These are phyloP conservation scores for Colletotrichum brevisporum DNA, from an alignment of 2,329 filamentous ascomycete species.

Conservation along the genomic window DNA sequence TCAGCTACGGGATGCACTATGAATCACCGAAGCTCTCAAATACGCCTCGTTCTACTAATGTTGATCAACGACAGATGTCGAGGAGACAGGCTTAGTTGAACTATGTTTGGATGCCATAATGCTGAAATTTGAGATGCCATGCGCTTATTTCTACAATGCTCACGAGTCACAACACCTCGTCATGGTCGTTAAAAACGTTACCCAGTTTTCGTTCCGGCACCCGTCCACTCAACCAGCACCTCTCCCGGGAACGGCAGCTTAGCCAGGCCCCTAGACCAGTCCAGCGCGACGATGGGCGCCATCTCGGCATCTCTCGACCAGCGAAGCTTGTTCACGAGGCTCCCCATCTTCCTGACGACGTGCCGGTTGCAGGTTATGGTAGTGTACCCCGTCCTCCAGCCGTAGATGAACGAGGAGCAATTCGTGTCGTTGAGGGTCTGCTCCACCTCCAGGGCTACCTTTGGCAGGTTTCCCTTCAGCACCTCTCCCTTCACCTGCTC, in stretches of 20 bases:
- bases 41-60: too few species aligned
- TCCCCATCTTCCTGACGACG: constrained; percentile 6
- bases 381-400: constrained; percentile 51
- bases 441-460: constrained; percentile 48
- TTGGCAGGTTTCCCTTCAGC: constrained; percentile 45
- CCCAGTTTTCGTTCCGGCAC: not conserved
- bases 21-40: too few species aligned
- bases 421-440: constrained; percentile 52
- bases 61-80: too few species aligned
- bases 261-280: constrained; percentile 33
- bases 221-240: constrained; percentile 22
- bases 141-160: too few species aligned
- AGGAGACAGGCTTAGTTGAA: too few species aligned
- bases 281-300: constrained; percentile 25
- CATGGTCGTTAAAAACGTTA: too few species aligned
- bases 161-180: too few species aligned
- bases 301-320: constrained; percentile 32
- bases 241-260: constrained; percentile 32
- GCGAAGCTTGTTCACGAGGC: constrained; percentile 32
- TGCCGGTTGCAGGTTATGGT: constrained; percentile 55
- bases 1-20: too few species aligned
- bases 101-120: too few species aligned
- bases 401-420: constrained; percentile 56
- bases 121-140: too few species aligned
- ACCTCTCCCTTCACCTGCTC: constrained; percentile 42